These are phyloP conservation scores for Noccaea bulbosa DNA, from an alignment of 345 rosid genomes.

Conservation along the genomic window DNA sequence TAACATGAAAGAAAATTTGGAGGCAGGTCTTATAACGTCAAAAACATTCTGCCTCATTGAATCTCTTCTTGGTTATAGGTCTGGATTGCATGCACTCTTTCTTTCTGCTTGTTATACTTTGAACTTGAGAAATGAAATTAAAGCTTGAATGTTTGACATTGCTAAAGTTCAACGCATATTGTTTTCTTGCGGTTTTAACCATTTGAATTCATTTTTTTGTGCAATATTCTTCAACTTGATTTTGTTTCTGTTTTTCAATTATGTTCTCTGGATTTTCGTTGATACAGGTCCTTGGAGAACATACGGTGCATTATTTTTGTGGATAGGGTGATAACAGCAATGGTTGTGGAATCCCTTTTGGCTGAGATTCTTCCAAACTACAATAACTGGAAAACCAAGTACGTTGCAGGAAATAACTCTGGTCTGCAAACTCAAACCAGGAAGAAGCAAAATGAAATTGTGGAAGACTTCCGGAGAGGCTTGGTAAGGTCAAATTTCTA, in stretches of 20 bases:
- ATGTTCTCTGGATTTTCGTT: slow-evolving; percentile 7
- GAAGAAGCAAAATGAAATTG: slow-evolving; percentile 70
- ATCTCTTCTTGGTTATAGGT: slow-evolving; percentile 82
- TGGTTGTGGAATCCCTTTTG: slow-evolving; percentile 61
- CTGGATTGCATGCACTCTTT: slow-evolving; percentile 14
- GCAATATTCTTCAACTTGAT: background rate
- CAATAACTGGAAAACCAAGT: slow-evolving; percentile 63
- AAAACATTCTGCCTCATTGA: slow-evolving; percentile 69
- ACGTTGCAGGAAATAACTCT: slow-evolving; percentile 73
- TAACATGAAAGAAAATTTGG: slow-evolving; percentile 42
- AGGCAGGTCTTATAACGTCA: slow-evolving; percentile 57
- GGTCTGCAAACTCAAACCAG: slow-evolving; percentile 62
- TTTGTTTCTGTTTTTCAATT: background rate
- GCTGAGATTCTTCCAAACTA: slow-evolving; percentile 60
- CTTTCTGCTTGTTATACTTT: background rate
- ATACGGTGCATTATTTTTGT: slow-evolving; percentile 86
- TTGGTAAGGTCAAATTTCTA: slow-evolving; percentile 49
- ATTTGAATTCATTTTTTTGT: too few species aligned
- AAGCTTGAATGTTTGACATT: background rate
- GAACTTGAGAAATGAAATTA: background rate
- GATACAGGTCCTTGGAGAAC: slow-evolving; percentile 57
- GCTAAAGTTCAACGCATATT: background rate
- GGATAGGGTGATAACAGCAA: slow-evolving; percentile 72
- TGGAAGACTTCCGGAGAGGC: slow-evolving; percentile 81
- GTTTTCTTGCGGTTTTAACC: background rate